phyloP scores from a whole-genome alignment of 495 filamentous ascomycete genomes.

The Coniosporium apollinis region DNA sequence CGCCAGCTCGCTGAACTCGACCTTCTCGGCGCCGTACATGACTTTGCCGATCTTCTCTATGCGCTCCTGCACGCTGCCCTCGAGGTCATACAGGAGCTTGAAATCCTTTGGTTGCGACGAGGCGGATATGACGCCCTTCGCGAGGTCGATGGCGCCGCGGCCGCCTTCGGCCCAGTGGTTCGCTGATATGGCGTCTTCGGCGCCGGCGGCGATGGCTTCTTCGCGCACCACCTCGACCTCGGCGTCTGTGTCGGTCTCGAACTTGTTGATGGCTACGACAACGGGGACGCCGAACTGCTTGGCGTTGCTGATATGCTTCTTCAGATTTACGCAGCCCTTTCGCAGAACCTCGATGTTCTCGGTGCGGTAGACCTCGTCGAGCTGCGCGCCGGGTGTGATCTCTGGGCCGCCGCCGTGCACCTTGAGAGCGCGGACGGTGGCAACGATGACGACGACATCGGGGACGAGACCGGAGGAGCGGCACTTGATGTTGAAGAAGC shows the following conservation, averaged over 20 bases:
- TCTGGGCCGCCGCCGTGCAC: conserved; percentile 91
- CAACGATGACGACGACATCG: conserved; percentile 86
- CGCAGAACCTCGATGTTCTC: conserved; percentile 87
- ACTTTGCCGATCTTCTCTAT: conserved; percentile 79
- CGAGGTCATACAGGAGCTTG: conserved; percentile 69
- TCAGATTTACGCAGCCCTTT: conserved; percentile 80
- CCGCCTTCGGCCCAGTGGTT: conserved; percentile 98
- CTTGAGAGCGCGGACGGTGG: conserved; percentile 88
- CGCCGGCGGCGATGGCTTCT: conserved; percentile 82
- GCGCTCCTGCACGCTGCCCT: conserved; percentile 69
- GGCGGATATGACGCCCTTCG: conserved; percentile 67
- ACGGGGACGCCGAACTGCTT: conserved; percentile 79
- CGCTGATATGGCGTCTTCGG: conserved; percentile 80
- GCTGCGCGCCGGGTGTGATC: conserved; percentile 67
- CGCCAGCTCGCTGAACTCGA: conserved; percentile 86
- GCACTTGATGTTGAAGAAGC: conserved; percentile 99
- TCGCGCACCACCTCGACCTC: conserved; percentile 79
- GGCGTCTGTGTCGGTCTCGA: conserved; percentile 82
- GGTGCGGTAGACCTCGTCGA: conserved; percentile 71
- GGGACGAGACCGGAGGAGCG: conserved; percentile 81
- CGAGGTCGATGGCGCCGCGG: conserved; percentile 75
- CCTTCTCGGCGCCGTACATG: conserved; percentile 85
- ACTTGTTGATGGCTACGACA: conserved; percentile 95
- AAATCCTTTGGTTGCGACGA: conserved; percentile 77
- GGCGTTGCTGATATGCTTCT: conserved; percentile 85